These are phyloP conservation scores for Cladosporium velox DNA, from an alignment of 2,329 filamentous ascomycete genomes.

Conservation along the genomic window DNA sequence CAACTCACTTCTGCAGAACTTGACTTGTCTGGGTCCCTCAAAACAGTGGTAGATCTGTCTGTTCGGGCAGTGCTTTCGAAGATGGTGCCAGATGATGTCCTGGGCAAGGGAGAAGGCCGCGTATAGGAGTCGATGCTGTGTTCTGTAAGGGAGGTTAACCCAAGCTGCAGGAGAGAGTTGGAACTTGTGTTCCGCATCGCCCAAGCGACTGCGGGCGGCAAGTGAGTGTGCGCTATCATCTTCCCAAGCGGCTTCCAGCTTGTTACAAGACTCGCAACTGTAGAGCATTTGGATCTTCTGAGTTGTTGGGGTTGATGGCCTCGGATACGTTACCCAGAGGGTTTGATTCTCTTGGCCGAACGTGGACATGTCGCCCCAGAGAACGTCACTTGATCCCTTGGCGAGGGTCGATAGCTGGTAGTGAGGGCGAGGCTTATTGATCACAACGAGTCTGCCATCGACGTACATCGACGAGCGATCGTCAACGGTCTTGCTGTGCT, in stretches of 20 bases:
- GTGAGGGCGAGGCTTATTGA: not conserved
- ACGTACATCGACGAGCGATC: conserved; percentile 2
- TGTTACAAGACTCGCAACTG: not conserved
- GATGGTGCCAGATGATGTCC: not conserved
- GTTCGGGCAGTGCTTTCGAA: not conserved
- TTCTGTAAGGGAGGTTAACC: not conserved
- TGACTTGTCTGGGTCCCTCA: not conserved
- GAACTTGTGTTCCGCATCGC: not conserved
- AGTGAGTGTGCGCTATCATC: not conserved
- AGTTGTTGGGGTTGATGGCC: not conserved
- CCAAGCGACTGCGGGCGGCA: not conserved
- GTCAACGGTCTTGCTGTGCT: not conserved
- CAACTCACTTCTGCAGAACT: not conserved
- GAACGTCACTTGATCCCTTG: not conserved
- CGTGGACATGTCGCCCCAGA: not conserved
- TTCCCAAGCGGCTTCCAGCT: not conserved
- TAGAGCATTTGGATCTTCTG: not conserved
- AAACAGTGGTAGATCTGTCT: not conserved
- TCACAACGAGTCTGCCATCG: not conserved
- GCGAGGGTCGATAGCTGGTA: not conserved
- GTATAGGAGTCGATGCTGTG: not conserved
- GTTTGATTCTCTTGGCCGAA: not conserved
- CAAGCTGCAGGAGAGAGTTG: not conserved
- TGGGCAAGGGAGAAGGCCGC: not conserved
- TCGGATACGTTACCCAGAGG: not conserved